phyloP scores from a whole-genome alignment of 1,139 yeast genomes.

The Kazachstania sp. region DNA sequence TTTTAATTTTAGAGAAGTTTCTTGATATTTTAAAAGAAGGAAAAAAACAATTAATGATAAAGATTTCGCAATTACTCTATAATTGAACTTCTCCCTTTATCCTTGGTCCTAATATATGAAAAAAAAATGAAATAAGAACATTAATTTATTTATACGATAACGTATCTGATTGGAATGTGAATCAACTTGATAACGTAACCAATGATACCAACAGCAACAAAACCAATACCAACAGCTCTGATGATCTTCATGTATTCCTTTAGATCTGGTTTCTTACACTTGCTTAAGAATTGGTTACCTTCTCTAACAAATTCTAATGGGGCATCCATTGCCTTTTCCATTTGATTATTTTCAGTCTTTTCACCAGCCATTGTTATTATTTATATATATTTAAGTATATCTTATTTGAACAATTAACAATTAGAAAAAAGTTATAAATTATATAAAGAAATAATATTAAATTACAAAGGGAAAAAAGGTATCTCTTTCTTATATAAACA shows the following conservation, averaged over 20 bases:
- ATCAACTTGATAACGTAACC: conserved; percentile 92
- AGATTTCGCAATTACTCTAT: too few species aligned
- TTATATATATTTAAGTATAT: not conserved
- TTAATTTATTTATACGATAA: conserved; percentile 57
- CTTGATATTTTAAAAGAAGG: too few species aligned
- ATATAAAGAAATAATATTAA: not conserved
- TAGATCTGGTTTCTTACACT: conserved; percentile 87
- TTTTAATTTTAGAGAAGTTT: too few species aligned
- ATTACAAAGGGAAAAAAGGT: not conserved
- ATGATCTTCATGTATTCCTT: conserved; percentile 83
- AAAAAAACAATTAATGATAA: too few species aligned
- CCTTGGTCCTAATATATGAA: not conserved
- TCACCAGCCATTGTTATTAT: conserved; percentile 23
- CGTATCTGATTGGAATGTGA: conserved; percentile 95
- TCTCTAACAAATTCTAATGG: conserved; percentile 89
- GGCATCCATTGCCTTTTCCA: conserved; percentile 79
- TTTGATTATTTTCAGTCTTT: conserved; percentile 20
- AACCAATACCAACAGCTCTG: conserved; percentile 95
- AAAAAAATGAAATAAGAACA: not conserved
- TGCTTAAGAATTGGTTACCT: conserved; percentile 76
- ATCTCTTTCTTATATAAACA: not conserved
- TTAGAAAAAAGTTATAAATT: not conserved
- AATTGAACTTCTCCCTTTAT: too few species aligned
- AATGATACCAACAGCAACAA: conserved; percentile 94
- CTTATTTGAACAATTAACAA: not conserved